A percentile compares a stretch with the other conserved stretches of the same genome.
Evolutionary conservation across 2,329 filamentous ascomycete genomes (phyloP).

Genomic region (Hypoxylon rubiginosum): DNA sequence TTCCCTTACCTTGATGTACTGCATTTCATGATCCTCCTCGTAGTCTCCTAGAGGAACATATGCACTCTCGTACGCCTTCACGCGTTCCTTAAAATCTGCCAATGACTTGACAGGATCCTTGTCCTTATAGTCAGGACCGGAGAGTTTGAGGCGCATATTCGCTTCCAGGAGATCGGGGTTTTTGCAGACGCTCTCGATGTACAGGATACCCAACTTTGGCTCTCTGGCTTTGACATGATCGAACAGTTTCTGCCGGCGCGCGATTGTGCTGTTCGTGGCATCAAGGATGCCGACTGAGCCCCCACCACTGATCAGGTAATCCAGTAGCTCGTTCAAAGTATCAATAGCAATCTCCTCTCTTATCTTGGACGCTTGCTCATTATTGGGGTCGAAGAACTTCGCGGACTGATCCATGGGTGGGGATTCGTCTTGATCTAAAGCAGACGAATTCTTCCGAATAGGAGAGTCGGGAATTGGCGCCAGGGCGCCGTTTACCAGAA

Average conservation of each 20-base stretch:
- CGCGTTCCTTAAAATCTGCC: slow-evolving; percentile 91
- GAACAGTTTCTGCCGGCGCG: slow-evolving; percentile 85
- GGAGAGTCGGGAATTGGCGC: slow-evolving; percentile 48
- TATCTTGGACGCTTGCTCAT: slow-evolving; percentile 83
- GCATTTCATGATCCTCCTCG: slow-evolving; percentile 90
- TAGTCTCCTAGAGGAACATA: slow-evolving; percentile 92
- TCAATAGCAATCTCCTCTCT: slow-evolving; percentile 93
- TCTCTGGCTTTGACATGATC: slow-evolving; percentile 85
- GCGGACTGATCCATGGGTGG: slow-evolving; percentile 85
- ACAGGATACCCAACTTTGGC: slow-evolving; percentile 90
- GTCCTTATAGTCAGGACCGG: slow-evolving; percentile 94
- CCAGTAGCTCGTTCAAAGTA: slow-evolving; percentile 90
- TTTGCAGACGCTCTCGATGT: slow-evolving; percentile 93
- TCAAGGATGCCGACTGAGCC: slow-evolving; percentile 96
- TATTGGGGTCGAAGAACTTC: slow-evolving; percentile 92
- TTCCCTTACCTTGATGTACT: slow-evolving; percentile 81
- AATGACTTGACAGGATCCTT: slow-evolving; percentile 90
- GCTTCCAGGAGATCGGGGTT: slow-evolving; percentile 88
- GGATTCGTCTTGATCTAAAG: slow-evolving; percentile 54
- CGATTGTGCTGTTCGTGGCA: slow-evolving; percentile 95
- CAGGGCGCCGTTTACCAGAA: slow-evolving; percentile 68
- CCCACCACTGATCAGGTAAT: slow-evolving; percentile 85
- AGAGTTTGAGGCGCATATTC: slow-evolving; percentile 97
- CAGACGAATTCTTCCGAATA: slow-evolving; percentile 52
- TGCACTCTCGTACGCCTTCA: slow-evolving; percentile 92